Evolutionary conservation across 306 rosid species (phyloP), one percentile per base, ranked within the genome.

Genomic region (Gleditsia sinensis): DNA sequence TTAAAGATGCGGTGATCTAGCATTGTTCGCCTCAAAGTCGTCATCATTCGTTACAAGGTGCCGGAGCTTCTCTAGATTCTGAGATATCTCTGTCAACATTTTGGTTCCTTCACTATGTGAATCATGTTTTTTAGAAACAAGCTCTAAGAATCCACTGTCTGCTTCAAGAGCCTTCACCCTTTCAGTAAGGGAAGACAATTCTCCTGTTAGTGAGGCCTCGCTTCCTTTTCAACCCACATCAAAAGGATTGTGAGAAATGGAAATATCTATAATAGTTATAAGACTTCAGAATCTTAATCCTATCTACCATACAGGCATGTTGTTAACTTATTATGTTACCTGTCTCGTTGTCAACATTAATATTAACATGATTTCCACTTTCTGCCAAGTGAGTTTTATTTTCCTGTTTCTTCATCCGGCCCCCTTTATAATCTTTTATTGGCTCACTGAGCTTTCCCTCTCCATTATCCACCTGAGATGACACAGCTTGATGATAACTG

Each of bases 161-260:
- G 85, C 77, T 84, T 89, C 80, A 49, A 78, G 86, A 61, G 60
- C 91, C 82, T 75, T 86, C 86, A 80, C 83, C 49, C 72, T 86
- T 28, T 82, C 78, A 64, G 81, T 36, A 33, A 89, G 84, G 55
- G 67, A 85, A 3, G 50, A 12, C 19, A 43, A 6, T 43, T 43
- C 17, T 42, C 34, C 77, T 24, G 75, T 43, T 37, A 83, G 75
- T 23, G 66, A 40, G 65, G 58, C 33, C 74, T 71, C 75, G 3
- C 77, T 75, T 83, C 63, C 87, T 68, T 75, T 77, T 84, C 87
- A 87, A 82, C 85, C 67, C 50, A 84, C 39, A 55, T 55, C 25
- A 50, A 63, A 71, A 69, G 19, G 49, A 57, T 54, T 62, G 17
- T 74, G 16, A 67, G 17, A 7, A 69, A 75, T 7, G 30, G 32